These are phyloP conservation scores for Fragaria nilgerrensis DNA, from an alignment of 306 rosid species.

Conservation along the genomic window DNA sequence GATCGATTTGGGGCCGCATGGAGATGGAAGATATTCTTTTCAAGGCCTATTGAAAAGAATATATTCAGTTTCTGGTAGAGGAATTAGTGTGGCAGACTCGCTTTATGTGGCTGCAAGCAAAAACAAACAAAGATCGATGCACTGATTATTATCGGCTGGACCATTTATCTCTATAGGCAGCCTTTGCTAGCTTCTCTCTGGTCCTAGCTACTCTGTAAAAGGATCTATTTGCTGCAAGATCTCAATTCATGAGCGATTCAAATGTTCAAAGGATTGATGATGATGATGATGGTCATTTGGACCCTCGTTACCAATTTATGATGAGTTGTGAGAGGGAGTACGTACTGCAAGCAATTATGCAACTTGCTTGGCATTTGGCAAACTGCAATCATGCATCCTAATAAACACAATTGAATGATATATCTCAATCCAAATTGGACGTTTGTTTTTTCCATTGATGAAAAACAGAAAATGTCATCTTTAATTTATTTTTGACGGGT, in stretches of 20 bases:
- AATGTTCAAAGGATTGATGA: background rate
- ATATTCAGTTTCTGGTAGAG: constrained; percentile 24
- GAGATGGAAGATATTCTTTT: constrained; percentile 19
- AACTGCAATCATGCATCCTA: background rate
- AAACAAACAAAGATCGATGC: constrained; percentile 19
- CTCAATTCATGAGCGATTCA: background rate
- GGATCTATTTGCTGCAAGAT: background rate
- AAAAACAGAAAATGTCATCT: background rate
- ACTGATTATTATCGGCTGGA: constrained; percentile 34
- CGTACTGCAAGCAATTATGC: background rate
- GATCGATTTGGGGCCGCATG: background rate
- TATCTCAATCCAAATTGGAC: background rate
- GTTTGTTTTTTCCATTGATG: background rate
- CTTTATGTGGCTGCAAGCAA: constrained; percentile 41
- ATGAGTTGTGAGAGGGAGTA: background rate
- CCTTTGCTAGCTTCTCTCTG: constrained; percentile 19
- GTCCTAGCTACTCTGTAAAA: background rate
- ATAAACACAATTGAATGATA: background rate
- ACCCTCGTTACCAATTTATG: background rate
- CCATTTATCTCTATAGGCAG: constrained; percentile 29
- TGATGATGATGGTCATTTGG: background rate
- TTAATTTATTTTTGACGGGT: background rate
- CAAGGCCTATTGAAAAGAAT: constrained; percentile 12
- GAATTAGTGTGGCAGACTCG: constrained; percentile 29
- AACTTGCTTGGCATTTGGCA: background rate